A percentile compares a stretch with the other conserved stretches of the same genome.
Conservation (phyloP, 192 early-diverging fungal species). For the Backusella parvicylindrica region DNA sequence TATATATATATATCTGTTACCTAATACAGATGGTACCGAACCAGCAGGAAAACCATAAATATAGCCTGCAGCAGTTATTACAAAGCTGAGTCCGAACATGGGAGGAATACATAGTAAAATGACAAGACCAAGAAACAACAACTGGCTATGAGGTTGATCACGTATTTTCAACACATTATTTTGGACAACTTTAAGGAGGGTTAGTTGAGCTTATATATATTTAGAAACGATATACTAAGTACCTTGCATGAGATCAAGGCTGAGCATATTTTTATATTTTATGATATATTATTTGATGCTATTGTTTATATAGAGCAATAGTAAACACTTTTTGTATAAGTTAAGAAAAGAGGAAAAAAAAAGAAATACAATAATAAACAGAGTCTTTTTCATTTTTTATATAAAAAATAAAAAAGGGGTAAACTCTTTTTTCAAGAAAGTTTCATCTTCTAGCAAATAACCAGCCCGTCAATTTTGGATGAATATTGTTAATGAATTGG, state of each 20-base stretch:
- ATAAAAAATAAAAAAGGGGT: not conserved
- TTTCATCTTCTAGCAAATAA: not conserved
- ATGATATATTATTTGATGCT: too few species aligned
- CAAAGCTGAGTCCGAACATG: slow-evolving; percentile 43
- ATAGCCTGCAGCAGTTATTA: slow-evolving; percentile 40
- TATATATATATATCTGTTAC: not conserved
- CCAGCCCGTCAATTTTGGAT: not conserved
- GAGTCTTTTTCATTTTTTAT: not conserved
- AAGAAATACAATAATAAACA: not conserved
- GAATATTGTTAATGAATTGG: not conserved
- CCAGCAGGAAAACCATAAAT: slow-evolving; percentile 49
- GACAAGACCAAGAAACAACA: slow-evolving; percentile 22
- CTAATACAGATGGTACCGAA: slow-evolving; percentile 39
- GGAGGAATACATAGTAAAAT: slow-evolving; percentile 43
- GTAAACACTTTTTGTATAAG: not conserved
- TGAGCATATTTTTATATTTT: not conserved
- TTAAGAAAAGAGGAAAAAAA: not conserved
- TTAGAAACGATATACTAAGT: not conserved
- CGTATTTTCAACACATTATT: slow-evolving; percentile 9
- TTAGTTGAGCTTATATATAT: not conserved
- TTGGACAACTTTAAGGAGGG: slow-evolving; percentile 10
- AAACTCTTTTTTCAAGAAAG: not conserved
- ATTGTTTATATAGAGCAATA: not conserved
- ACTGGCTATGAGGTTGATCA: slow-evolving; percentile 9
- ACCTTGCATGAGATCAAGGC: not conserved